A percentile compares a stretch with the other conserved stretches of the same genome.
phyloP scores from a whole-genome alignment of 2,329 filamentous ascomycete genomes.

The Fusarium graminum region DNA sequence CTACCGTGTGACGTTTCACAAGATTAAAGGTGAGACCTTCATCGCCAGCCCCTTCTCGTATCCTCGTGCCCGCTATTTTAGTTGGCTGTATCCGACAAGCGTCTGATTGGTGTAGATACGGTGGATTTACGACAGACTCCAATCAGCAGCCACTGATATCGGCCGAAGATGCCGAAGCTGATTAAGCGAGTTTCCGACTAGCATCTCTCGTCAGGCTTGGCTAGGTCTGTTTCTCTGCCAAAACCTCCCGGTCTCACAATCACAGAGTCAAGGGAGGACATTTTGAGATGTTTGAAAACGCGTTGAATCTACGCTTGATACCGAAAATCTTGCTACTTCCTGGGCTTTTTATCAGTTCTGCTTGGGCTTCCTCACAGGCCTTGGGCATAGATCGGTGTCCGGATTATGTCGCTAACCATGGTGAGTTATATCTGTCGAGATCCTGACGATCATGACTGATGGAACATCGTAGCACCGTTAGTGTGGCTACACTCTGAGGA shows the following conservation, averaged over 20 bases:
- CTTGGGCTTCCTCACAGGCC: constrained; percentile 23
- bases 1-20: too few relatives aligned
- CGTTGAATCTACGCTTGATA: constrained; percentile 6
- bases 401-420: constrained; percentile 50
- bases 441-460: not conserved
- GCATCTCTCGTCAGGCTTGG: constrained; percentile 15
- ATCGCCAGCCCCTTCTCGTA: not conserved
- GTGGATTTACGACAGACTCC: constrained; percentile 4
- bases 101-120: not conserved
- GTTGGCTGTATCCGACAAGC: not conserved
- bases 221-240: constrained; percentile 23
- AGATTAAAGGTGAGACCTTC: too few relatives aligned
- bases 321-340: constrained; percentile 16
- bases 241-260: not conserved
- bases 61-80: not conserved
- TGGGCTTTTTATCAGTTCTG: constrained; percentile 12
- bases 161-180: constrained; percentile 31
- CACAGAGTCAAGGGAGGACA: constrained; percentile 3
- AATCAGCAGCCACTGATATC: constrained; percentile 1
- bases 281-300: constrained; percentile 23
- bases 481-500: constrained; percentile 53
- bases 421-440: constrained; percentile 39
- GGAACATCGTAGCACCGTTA: constrained; percentile 46
- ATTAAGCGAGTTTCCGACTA: constrained; percentile 17
- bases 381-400: constrained; percentile 38